Evolutionary conservation across 257 asterid genomes (phyloP).

Genomic region (Rubia yunnanensis): DNA sequence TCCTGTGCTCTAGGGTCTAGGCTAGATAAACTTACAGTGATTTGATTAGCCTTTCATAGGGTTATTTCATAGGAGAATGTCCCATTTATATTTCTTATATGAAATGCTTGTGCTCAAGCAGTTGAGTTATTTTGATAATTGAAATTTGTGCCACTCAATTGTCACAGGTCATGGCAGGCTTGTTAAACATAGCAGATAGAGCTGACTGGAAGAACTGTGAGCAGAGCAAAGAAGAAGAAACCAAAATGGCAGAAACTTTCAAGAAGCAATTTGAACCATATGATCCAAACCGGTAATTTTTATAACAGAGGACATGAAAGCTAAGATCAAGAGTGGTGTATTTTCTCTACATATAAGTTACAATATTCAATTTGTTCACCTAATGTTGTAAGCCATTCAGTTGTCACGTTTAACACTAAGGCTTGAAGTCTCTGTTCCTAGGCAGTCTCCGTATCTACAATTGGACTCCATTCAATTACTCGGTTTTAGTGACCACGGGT

Average conservation of each 20-base stretch:
- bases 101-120: neutral
- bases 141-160: neutral
- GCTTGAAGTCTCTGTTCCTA: neutral
- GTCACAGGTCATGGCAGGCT: constrained; percentile 85
- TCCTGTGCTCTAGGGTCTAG: neutral
- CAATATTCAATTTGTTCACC: neutral
- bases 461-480: neutral
- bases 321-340: neutral
- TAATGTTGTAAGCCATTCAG: neutral
- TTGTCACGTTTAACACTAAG: neutral
- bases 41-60: neutral
- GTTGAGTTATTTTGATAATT: neutral
- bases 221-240: constrained; percentile 75
- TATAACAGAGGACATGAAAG: constrained; percentile 19
- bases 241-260: constrained; percentile 47
- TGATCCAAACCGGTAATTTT: constrained; percentile 52
- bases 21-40: neutral
- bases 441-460: neutral
- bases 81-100: neutral
- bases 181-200: constrained; percentile 72
- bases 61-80: neutral
- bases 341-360: neutral
- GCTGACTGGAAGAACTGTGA: constrained; percentile 95
- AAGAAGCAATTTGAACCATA: constrained; percentile 55
- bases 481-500: neutral